These are phyloP conservation scores for Ogataea philodendri DNA, from an alignment of 805 yeast species.

Conservation along the genomic window DNA sequence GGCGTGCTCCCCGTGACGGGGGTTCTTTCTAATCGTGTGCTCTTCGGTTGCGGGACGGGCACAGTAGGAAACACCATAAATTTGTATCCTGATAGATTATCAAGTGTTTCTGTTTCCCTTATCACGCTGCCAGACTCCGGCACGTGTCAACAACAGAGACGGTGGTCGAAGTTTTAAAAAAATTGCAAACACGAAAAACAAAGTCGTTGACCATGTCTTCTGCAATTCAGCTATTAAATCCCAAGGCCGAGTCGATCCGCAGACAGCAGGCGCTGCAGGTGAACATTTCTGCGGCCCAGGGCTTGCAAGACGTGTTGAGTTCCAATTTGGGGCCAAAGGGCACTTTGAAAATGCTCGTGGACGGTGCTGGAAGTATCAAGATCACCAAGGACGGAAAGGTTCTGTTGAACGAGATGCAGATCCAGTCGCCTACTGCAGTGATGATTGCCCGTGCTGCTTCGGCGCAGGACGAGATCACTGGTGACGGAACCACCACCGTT, in stretches of 20 bases:
- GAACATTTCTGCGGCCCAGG: slow-evolving; percentile 94
- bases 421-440: slow-evolving; percentile 85
- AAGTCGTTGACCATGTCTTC: slow-evolving; percentile 41
- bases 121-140: slow-evolving; percentile 12
- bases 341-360: slow-evolving; percentile 92
- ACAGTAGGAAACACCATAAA: too few species aligned
- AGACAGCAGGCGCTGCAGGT: slow-evolving; percentile 94
- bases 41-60: too few species aligned
- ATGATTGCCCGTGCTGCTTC: slow-evolving; percentile 96
- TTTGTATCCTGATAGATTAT: too few species aligned
- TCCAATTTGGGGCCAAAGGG: slow-evolving; percentile 97
- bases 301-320: slow-evolving; percentile 87
- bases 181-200: slow-evolving; percentile 18
- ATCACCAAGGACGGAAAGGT: slow-evolving; percentile 97
- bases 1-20: neutral
- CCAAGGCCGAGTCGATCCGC: slow-evolving; percentile 96
- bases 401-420: slow-evolving; percentile 91
- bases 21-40: too few species aligned
- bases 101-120: slow-evolving; percentile 11
- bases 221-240: slow-evolving; percentile 84
- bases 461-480: slow-evolving; percentile 99
- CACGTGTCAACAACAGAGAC: slow-evolving; percentile 10
- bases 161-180: slow-evolving; percentile 15
- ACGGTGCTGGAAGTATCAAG: slow-evolving; percentile 93
- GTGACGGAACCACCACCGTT: slow-evolving; percentile 98